Conservation (phyloP, 1,284 basidiomycete species). For the Leucoagaricus sp. region DNA sequence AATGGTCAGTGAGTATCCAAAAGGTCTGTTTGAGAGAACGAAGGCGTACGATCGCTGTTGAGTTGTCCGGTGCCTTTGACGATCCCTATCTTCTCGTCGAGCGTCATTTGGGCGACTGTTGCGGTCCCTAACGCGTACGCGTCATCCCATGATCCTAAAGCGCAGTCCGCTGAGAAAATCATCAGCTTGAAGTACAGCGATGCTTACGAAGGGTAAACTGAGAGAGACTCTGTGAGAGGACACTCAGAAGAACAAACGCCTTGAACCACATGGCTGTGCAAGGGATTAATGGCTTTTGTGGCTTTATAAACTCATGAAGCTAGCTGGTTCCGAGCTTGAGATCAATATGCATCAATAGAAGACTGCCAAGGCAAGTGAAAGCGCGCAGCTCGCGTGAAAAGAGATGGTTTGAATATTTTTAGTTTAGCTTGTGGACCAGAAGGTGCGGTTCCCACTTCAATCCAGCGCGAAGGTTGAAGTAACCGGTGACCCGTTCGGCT, state of each 20-base stretch:
- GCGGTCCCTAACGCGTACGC: constrained; percentile 39
- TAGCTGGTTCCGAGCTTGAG: too few species aligned
- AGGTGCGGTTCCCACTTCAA: background rate
- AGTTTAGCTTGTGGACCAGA: background rate
- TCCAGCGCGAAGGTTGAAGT: background rate
- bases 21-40: background rate
- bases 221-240: background rate
- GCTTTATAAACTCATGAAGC: too few species aligned
- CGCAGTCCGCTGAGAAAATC: background rate
- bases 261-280: background rate
- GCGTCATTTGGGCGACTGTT: constrained; percentile 39
- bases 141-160: constrained; percentile 45
- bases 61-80: constrained; percentile 50
- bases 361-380: background rate
- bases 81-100: constrained; percentile 52
- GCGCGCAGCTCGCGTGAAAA: background rate
- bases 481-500: too few species aligned
- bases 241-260: background rate
- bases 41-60: constrained; percentile 34
- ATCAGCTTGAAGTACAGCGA: background rate
- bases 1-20: background rate
- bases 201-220: constrained; percentile 10
- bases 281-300: too few species aligned
- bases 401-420: background rate
- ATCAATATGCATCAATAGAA: background rate